These are phyloP conservation scores for Xylaria sp. DNA, from an alignment of 495 filamentous ascomycete genomes.

Conservation along the genomic window DNA sequence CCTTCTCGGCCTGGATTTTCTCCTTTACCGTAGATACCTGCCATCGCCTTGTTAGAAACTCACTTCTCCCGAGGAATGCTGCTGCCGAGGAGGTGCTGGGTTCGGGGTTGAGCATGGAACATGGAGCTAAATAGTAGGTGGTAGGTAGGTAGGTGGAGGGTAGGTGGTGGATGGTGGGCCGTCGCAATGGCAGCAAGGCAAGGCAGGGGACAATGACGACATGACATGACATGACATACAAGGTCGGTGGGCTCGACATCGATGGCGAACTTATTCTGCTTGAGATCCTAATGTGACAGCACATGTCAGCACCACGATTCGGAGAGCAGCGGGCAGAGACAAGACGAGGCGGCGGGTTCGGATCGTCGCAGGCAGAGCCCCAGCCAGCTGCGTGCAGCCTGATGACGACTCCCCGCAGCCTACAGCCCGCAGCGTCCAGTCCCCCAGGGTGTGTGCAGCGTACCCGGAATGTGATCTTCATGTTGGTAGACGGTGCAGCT, in stretches of 20 bases:
- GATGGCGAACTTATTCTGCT: constrained; percentile 96
- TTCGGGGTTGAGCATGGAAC: not conserved
- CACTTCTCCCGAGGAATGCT: not conserved
- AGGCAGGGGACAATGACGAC: constrained; percentile 41
- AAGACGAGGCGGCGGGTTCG: constrained; percentile 19
- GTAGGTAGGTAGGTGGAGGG: not conserved
- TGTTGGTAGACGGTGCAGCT: constrained; percentile 50
- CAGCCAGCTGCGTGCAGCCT: constrained; percentile 23
- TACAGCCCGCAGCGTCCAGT: not conserved
- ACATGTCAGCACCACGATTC: constrained; percentile 41
- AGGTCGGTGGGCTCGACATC: constrained; percentile 92
- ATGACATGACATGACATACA: too few species aligned
- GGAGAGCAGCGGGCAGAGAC: constrained; percentile 3
- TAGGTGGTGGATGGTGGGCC: constrained; percentile 21
- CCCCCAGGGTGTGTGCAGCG: constrained; percentile 28
- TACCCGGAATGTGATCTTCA: constrained; percentile 62
- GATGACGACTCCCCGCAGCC: constrained; percentile 24
- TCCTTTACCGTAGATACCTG: constrained; percentile 89
- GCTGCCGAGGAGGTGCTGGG: not conserved
- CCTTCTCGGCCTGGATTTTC: constrained; percentile 86
- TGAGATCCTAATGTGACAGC: constrained; percentile 73
- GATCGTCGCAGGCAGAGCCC: constrained; percentile 29
- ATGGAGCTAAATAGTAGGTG: not conserved
- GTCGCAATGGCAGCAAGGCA: constrained; percentile 25
- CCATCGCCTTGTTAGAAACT: constrained; percentile 24